Percentiles rank a stretch among this genome's conserved stretches.
These are phyloP conservation scores for Apiospora saccharicola DNA, from an alignment of 2,329 filamentous ascomycete species.

Conservation along the genomic window DNA sequence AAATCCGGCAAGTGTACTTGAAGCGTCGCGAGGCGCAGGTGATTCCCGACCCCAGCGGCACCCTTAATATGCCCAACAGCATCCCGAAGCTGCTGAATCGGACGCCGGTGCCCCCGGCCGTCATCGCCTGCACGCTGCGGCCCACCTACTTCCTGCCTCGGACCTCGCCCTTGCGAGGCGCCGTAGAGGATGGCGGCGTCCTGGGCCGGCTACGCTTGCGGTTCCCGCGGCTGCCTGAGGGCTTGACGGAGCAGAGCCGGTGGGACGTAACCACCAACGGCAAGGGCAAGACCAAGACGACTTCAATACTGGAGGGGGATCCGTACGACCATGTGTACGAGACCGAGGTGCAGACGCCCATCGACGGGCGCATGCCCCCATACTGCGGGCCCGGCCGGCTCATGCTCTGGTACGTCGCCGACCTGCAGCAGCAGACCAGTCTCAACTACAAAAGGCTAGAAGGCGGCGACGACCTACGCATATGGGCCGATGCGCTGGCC, in stretches of 20 bases:
- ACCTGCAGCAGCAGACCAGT: background rate
- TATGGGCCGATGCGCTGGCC: background rate
- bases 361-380: background rate
- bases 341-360: background rate
- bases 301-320: background rate
- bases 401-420: slow-evolving; percentile 16
- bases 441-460: background rate
- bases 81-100: background rate
- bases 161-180: background rate
- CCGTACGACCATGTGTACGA: slow-evolving; percentile 15
- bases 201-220: background rate
- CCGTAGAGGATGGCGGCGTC: background rate
- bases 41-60: too few relatives aligned
- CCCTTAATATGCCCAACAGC: background rate
- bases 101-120: background rate
- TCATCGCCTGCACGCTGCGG: slow-evolving; percentile 17
- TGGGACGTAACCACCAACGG: background rate
- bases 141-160: slow-evolving; percentile 18
- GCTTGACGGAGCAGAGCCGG: background rate
- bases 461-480: background rate
- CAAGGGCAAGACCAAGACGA: background rate
- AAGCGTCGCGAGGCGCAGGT: background rate
- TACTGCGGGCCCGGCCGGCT: slow-evolving; percentile 21
- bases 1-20: background rate
- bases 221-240: background rate